phyloP scores from a whole-genome alignment of 352 stramenopile genomes.

The Pythium monospermum region DNA sequence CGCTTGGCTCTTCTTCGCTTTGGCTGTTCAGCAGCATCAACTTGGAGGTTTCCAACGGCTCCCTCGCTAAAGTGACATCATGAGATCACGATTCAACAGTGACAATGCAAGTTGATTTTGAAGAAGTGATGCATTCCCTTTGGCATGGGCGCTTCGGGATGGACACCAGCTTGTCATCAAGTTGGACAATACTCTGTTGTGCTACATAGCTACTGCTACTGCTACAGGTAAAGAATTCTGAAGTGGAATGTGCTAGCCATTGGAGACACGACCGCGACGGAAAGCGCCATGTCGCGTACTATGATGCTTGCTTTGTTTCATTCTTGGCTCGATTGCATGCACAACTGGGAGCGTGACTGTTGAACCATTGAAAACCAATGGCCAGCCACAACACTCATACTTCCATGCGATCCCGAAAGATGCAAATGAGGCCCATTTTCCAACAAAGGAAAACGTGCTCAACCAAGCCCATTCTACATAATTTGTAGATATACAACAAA shows the following conservation, averaged over 20 bases:
- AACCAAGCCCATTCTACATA: conserved; percentile 20
- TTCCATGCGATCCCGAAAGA: conserved; percentile 11
- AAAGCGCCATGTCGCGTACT: conserved; percentile 64
- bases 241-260: conserved; percentile 53
- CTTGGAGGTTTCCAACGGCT: conserved; percentile 2
- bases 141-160: too few species aligned
- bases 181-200: background rate
- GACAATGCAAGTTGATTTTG: background rate
- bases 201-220: background rate
- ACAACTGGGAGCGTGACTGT: conserved; percentile 48
- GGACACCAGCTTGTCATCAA: too few species aligned
- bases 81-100: background rate
- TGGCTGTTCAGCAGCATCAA: background rate
- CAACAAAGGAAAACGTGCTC: conserved; percentile 11
- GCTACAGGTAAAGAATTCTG: background rate
- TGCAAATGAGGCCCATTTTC: conserved; percentile 40
- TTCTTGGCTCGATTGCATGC: conserved; percentile 43
- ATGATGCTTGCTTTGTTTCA: conserved; percentile 62
- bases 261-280: conserved; percentile 75
- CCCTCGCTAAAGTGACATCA: conserved; percentile 11
- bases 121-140: background rate
- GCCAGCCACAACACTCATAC: conserved; percentile 68
- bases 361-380: conserved; percentile 77
- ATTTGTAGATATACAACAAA: conserved; percentile 18
- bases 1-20: background rate